Base-by-base conservation (phyloP, 345 rosid genomes). In the Brassica incana region DNA sequence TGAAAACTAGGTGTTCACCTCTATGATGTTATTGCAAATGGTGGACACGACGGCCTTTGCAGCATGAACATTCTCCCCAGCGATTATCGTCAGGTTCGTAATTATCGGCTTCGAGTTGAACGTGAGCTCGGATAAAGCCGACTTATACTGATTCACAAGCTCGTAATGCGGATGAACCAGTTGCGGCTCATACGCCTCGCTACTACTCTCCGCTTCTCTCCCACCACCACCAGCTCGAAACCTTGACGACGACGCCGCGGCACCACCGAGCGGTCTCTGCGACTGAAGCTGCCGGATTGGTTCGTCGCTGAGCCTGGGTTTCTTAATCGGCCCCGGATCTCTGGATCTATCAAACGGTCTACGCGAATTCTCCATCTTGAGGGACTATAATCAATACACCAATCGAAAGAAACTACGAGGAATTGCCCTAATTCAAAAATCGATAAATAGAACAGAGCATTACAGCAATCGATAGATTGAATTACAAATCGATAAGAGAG, bases 51-150 rank as follows among this genome's bases (percentile, higher is more conserved):
- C 85, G 40, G 91, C 89, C 75, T 90, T 96, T 5, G 99, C 99
- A 4, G 92, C 91, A 35, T 89, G 93, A 20, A 85, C 83, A 88
- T 90, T 96, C 83, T 96, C 98, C 20, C 98, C 99, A 1, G 98
- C 99, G 36, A 96, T 96, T 72, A 96, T 93, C 1, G 98, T 96
- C 82, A 96, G 87, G 76, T 92, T 96, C 43, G 99, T 93, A 27
- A 96, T 96, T 52, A 96, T 96, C 18, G 98, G 99, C 82, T 96
- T 96, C 5, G 99, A 96, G 83, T 96, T 96, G 82, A 96, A 92
- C 10, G 97, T 93, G 72, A 96, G 92, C 90, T 96, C 99, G 6
- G 97, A 84, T 0, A 96, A 78, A 9, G 99, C 99, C 4, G 91
- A 85, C 86, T 85, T 88, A 83, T 96, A 96, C 88, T 92, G 97